These are phyloP conservation scores for Populus alba DNA, from an alignment of 345 rosid genomes.

Conservation along the genomic window DNA sequence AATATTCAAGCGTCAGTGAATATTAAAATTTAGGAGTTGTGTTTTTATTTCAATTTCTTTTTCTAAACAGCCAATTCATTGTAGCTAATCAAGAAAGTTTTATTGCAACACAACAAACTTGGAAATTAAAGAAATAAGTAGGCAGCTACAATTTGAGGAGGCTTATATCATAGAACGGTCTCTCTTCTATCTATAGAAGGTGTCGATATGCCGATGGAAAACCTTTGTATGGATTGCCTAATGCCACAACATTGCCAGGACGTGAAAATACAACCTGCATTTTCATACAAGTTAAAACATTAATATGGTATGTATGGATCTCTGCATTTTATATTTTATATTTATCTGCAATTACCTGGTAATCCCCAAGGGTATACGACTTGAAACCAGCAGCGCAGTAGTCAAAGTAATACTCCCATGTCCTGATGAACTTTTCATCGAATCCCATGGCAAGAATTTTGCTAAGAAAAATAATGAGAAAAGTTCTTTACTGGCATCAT, in stretches of 20 bases:
- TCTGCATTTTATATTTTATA: no score
- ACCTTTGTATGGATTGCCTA: slow-evolving; percentile 42
- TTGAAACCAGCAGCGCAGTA: slow-evolving; percentile 87
- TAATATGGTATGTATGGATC: not conserved
- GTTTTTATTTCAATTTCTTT: no score
- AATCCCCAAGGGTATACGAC: slow-evolving; percentile 66
- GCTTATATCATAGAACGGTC: not conserved
- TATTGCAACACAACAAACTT: no score
- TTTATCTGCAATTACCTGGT: slow-evolving; percentile 43
- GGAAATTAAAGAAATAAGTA: no score
- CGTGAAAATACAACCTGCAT: slow-evolving; percentile 68
- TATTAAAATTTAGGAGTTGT: no score
- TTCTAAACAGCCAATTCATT: no score
- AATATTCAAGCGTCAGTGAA: no score
- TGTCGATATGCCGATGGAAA: slow-evolving; percentile 38
- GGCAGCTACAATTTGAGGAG: no score
- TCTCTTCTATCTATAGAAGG: no score
- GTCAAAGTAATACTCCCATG: slow-evolving; percentile 94
- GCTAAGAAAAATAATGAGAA: not conserved
- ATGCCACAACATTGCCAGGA: slow-evolving; percentile 59
- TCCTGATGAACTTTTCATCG: slow-evolving; percentile 67
- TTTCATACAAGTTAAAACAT: no score
- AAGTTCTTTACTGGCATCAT: no score
- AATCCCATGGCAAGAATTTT: slow-evolving; percentile 68
- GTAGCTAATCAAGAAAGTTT: no score